phyloP scores from a whole-genome alignment of 768 basidiomycete genomes.

The Leccinum uliginosum region DNA sequence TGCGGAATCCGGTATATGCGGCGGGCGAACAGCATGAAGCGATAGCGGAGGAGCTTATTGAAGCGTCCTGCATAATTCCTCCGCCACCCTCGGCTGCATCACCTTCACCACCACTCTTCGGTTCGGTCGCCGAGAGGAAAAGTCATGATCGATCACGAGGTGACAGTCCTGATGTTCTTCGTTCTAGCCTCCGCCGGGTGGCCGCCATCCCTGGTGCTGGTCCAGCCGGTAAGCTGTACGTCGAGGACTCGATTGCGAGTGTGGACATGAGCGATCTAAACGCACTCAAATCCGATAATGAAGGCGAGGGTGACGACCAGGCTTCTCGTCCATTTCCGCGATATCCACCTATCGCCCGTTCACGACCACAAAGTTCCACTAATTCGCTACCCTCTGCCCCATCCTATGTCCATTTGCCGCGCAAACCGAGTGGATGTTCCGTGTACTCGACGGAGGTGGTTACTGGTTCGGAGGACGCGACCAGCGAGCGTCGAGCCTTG shows the following conservation, averaged over 20 bases:
- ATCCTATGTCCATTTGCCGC: slow-evolving; percentile 21
- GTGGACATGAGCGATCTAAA: slow-evolving; percentile 32
- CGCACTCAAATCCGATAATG: slow-evolving; percentile 27
- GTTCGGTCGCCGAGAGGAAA: slow-evolving; percentile 6
- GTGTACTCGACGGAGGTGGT: slow-evolving; percentile 9
- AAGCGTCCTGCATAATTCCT: not conserved
- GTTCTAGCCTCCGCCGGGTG: slow-evolving; percentile 15
- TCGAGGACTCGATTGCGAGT: slow-evolving; percentile 26
- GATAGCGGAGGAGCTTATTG: slow-evolving; percentile 19
- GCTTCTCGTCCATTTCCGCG: slow-evolving; percentile 25
- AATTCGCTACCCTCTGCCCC: slow-evolving; percentile 6
- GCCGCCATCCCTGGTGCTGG: not conserved
- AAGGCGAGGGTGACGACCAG: slow-evolving; percentile 23
- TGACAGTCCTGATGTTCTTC: slow-evolving; percentile 22
- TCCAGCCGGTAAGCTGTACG: slow-evolving; percentile 1
- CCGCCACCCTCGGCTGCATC: not conserved
- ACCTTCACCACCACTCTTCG: slow-evolving; percentile 3
- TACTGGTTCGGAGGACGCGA: slow-evolving; percentile 5
- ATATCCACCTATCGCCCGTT: slow-evolving; percentile 23
- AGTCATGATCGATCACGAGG: slow-evolving; percentile 8
- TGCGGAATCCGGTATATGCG: slow-evolving; percentile 21
- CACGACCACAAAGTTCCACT: slow-evolving; percentile 5
- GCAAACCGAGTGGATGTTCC: slow-evolving; percentile 21
- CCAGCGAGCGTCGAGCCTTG: slow-evolving; percentile 15
- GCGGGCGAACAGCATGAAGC: slow-evolving; percentile 5